phyloP scores from a whole-genome alignment of 2,329 filamentous ascomycete species.

The Nothophoma quercina region DNA sequence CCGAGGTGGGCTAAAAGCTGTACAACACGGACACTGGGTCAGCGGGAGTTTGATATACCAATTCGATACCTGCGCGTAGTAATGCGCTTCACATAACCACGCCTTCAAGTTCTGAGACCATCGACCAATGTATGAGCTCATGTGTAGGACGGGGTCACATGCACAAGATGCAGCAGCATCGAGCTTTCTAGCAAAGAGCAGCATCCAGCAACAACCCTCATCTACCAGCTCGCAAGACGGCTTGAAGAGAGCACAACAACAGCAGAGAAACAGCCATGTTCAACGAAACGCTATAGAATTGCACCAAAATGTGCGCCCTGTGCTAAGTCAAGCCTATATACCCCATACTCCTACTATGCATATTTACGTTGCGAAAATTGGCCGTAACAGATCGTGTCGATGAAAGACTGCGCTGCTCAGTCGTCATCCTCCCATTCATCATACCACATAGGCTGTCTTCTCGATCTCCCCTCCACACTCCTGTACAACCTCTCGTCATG shows the following conservation, averaged over 20 bases:
- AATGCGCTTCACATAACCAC: constrained; percentile 1
- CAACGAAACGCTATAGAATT: too few species aligned
- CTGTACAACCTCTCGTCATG: constrained; percentile 48
- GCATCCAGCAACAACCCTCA: too few species aligned
- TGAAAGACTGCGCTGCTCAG: too few species aligned
- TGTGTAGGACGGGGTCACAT: too few species aligned
- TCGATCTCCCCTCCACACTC: constrained; percentile 25
- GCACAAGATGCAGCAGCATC: too few species aligned
- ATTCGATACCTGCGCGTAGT: constrained; percentile 28
- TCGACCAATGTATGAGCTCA: too few species aligned
- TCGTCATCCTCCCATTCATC: constrained; percentile 42
- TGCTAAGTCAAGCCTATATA: neutral
- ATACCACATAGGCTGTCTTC: constrained; percentile 34
- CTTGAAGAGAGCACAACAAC: too few species aligned
- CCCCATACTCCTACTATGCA: neutral
- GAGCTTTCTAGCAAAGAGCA: too few species aligned
- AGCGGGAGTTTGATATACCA: constrained; percentile 49
- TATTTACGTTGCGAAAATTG: neutral
- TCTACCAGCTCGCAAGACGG: too few species aligned
- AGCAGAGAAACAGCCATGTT: too few species aligned
- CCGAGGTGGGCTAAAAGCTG: constrained; percentile 31
- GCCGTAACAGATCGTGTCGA: constrained; percentile 1
- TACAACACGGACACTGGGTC: constrained; percentile 43
- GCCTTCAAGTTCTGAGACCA: neutral
- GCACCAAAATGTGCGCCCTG: neutral